Evolutionary conservation across 495 filamentous ascomycete genomes (phyloP).

Genomic region (Haplographium delicatum): DNA sequence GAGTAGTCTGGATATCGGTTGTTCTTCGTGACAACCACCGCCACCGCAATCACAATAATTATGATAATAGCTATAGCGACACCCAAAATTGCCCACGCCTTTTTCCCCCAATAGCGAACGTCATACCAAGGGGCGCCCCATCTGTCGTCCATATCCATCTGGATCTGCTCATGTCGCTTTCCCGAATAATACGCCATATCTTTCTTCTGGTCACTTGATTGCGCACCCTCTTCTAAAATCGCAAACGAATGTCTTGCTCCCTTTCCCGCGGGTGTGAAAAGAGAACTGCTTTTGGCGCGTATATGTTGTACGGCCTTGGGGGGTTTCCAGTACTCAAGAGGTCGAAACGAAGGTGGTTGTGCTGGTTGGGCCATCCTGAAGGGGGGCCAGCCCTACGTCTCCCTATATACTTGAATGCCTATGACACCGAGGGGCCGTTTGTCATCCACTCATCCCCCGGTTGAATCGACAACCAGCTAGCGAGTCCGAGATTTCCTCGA

Average conservation of each 20-base stretch:
- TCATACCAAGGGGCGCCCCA: conserved; percentile 37
- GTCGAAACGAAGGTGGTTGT: conserved; percentile 9
- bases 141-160: conserved; percentile 9
- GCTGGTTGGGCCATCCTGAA: neutral
- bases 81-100: conserved; percentile 36
- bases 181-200: conserved; percentile 13
- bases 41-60: conserved; percentile 48
- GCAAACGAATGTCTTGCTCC: conserved; percentile 7
- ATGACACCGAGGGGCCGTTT: too few species aligned
- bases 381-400: neutral
- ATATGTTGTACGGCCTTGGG: conserved; percentile 20
- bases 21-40: conserved; percentile 39
- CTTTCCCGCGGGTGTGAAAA: conserved; percentile 1
- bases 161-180: neutral
- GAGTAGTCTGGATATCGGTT: conserved; percentile 51
- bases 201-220: neutral
- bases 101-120: conserved; percentile 44
- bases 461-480: too few species aligned
- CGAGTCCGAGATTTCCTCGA: too few species aligned
- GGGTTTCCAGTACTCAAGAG: conserved; percentile 26
- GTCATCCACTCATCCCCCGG: too few species aligned
- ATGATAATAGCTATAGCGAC: conserved; percentile 39
- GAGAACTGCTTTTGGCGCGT: conserved; percentile 13
- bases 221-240: neutral
- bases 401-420: too few species aligned